These are phyloP conservation scores for Dendrobium officinale DNA, from an alignment of 106 monocot genomes.

Conservation along the genomic window DNA sequence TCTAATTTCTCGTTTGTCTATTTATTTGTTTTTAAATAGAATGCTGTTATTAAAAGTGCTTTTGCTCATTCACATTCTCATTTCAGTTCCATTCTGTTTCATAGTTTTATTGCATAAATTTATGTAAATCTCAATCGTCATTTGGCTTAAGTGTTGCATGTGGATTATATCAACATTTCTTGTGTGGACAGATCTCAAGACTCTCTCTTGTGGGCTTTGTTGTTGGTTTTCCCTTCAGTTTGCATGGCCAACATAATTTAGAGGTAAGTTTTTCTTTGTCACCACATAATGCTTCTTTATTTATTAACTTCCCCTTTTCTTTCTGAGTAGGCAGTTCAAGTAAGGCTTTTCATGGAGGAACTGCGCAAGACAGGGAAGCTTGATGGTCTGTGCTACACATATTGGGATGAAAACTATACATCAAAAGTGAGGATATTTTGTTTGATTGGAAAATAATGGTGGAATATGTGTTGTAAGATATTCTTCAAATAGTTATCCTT, in stretches of 20 bases:
- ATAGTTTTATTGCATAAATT: background rate
- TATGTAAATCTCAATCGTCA: background rate
- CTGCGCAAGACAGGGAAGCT: slow-evolving; percentile 58
- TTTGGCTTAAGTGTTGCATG: background rate
- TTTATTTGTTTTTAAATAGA: background rate
- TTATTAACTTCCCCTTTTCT: slow-evolving; percentile 4
- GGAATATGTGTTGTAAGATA: background rate
- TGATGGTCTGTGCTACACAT: slow-evolving; percentile 55
- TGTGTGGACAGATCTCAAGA: slow-evolving; percentile 33
- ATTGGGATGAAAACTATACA: slow-evolving; percentile 90
- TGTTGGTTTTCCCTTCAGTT: slow-evolving; percentile 70
- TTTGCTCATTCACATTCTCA: background rate
- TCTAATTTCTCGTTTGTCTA: background rate
- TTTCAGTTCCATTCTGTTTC: background rate
- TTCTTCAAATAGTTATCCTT: background rate
- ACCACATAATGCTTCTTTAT: background rate
- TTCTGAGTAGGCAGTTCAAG: slow-evolving; percentile 48
- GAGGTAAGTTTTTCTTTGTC: slow-evolving; percentile 27
- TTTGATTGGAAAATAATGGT: background rate
- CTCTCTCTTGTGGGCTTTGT: slow-evolving; percentile 61
- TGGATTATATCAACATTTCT: background rate
- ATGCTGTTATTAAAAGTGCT: background rate
- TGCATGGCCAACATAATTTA: slow-evolving; percentile 32
- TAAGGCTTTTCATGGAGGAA: slow-evolving; percentile 66
- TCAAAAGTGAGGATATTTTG: slow-evolving; percentile 52